Base-by-base conservation (phyloP, 805 yeast species). In the Myxozyma neotropica region DNA sequence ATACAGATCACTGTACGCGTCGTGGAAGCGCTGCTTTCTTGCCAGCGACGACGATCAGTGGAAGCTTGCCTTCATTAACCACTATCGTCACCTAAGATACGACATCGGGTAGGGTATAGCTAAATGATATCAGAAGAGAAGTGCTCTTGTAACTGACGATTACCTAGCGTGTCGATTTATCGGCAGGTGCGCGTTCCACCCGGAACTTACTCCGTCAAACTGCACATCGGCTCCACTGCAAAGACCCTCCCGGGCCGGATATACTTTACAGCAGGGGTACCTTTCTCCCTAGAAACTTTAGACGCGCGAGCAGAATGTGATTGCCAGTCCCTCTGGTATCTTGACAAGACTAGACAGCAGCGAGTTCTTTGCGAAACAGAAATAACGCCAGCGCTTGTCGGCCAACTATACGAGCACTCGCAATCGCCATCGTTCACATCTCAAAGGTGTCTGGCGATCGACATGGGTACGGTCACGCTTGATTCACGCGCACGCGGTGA, bases 161-260 rank as follows among this genome's bases (percentile, higher is more conserved):
- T 29, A 29, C 10, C 19, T 15, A 53, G 58, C 24, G 53, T 55
- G 17, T 35, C 31, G 17, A 26, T 55, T 10, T 42, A 19, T 27
- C n/a, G 43, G 13, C 27, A 42, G 17, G 48, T 55, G 35, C 43
- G 58, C 13, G 43, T 48, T 24, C 58, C 58, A 21, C 53, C 58
- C 4, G 53, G 58, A 15, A 38, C 8, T 10, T 55, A 55, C 46
- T 24, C 33, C 13, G 36, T 48, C 2, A 4, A 27, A 13, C 17
- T 47, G 21, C 44, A 40, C 6, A 13, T 55, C 17, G 58, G 45
- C 7, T 38, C 43, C 31, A 48, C 46, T 10, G 36, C 49, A 19
- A 26, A 40, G 31, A 36, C 31, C 10, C 39, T 29, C 10, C 58
- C 51, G 12, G 58, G 58, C 21, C 48, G 26, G 7, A 42, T 55